Conservation (phyloP, 1,284 basidiomycete species). For the Cutaneotrichosporon sp. region DNA sequence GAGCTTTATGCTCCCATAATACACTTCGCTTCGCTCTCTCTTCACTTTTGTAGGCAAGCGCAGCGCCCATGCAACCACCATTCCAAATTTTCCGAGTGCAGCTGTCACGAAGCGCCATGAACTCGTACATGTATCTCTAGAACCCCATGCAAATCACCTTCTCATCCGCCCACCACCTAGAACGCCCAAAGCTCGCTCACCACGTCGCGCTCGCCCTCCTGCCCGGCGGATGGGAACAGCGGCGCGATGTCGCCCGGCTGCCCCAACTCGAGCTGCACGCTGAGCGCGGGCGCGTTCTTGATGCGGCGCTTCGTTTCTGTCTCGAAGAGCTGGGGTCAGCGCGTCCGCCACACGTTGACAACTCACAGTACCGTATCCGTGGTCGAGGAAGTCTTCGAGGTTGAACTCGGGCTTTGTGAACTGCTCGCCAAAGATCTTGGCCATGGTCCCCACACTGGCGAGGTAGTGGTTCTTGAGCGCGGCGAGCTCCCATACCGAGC, state of each 20-base stretch:
- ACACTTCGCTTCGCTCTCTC: slow-evolving; percentile 21
- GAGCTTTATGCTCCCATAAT: slow-evolving; percentile 7
- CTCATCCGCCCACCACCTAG: neutral
- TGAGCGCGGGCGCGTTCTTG: slow-evolving; percentile 71
- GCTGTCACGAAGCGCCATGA: neutral
- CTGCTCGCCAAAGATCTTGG: slow-evolving; percentile 82
- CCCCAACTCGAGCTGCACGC: slow-evolving; percentile 40
- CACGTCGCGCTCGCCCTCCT: slow-evolving; percentile 10
- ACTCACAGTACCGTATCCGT: slow-evolving; percentile 87
- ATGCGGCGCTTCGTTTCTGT: slow-evolving; percentile 79
- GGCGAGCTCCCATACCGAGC: slow-evolving; percentile 89
- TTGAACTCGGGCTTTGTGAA: slow-evolving; percentile 89
- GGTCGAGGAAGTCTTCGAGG: slow-evolving; percentile 96
- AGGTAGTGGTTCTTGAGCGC: slow-evolving; percentile 83
- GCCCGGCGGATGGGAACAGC: slow-evolving; percentile 12
- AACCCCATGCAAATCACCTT: neutral
- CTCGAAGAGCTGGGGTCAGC: slow-evolving; percentile 70
- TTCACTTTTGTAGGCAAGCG: slow-evolving; percentile 9
- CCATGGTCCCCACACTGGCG: slow-evolving; percentile 76
- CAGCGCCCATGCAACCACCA: slow-evolving; percentile 10
- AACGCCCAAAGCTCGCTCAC: slow-evolving; percentile 22
- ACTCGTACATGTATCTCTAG: slow-evolving; percentile 2
- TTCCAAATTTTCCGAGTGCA: neutral
- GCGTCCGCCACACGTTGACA: slow-evolving; percentile 56
- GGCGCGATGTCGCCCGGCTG: slow-evolving; percentile 9